These are phyloP conservation scores for Kalanchoe fedtschenkoi DNA, from an alignment of 164 flowering plant genomes.

Conservation along the genomic window DNA sequence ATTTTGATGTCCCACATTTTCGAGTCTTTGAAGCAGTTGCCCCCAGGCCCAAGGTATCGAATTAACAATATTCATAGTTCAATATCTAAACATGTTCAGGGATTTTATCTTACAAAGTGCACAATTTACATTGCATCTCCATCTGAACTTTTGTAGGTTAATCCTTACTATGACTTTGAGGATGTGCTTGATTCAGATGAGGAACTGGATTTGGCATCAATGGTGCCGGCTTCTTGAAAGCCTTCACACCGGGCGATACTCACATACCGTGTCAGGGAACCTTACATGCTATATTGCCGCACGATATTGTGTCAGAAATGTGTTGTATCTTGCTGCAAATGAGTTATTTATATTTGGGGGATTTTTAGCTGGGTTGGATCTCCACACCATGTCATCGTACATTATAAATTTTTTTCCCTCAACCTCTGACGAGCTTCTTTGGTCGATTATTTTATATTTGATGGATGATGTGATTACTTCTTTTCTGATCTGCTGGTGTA, in stretches of 20 bases:
- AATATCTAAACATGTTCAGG: not conserved
- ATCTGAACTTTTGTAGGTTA: slow-evolving; percentile 35
- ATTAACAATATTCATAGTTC: not conserved
- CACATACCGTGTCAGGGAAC: not conserved
- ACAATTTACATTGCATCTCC: not conserved
- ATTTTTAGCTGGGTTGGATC: not conserved
- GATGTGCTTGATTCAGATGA: slow-evolving; percentile 86
- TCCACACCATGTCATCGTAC: too few species aligned
- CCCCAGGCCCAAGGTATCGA: slow-evolving; percentile 74
- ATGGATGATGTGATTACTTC: too few species aligned
- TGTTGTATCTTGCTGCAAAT: not conserved
- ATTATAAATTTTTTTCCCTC: too few species aligned
- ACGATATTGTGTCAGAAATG: not conserved
- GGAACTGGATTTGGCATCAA: slow-evolving; percentile 62
- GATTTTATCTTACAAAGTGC: not conserved
- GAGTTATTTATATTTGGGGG: not conserved
- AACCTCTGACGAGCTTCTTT: too few species aligned
- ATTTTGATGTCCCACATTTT: slow-evolving; percentile 57
- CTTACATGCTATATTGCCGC: not conserved
- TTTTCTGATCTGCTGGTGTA: too few species aligned
- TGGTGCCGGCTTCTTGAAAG: slow-evolving; percentile 25
- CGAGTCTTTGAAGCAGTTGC: slow-evolving; percentile 59
- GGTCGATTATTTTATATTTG: too few species aligned
- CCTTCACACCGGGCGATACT: not conserved
- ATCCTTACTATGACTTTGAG: slow-evolving; percentile 60